These are phyloP conservation scores for Rhododendron vialii DNA, from an alignment of 148 eudicot species.

Conservation along the genomic window DNA sequence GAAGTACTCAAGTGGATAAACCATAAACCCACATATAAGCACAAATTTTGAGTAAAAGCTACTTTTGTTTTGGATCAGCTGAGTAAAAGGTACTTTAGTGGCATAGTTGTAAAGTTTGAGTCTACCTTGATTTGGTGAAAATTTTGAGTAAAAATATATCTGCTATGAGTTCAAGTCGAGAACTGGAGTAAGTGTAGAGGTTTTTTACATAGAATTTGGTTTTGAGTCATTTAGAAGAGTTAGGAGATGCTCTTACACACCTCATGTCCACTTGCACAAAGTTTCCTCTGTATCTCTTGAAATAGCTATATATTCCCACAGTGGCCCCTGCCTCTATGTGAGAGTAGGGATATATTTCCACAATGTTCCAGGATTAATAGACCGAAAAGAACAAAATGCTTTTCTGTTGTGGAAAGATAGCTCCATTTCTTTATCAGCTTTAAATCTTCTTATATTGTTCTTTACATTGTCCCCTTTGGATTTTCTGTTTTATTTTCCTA, in stretches of 20 bases:
- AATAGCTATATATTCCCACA: neutral
- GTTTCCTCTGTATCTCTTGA: neutral
- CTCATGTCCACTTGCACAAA: neutral
- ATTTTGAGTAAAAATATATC: neutral
- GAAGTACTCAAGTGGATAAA: neutral
- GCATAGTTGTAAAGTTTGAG: too few species aligned
- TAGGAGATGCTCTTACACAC: neutral
- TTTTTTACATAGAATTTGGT: too few species aligned
- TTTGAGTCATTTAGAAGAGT: neutral
- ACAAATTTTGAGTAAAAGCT: too few species aligned
- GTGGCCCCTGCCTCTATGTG: neutral
- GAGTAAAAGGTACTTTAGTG: too few species aligned
- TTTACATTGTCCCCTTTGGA: neutral
- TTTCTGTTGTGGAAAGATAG: neutral
- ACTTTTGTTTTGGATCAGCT: too few species aligned
- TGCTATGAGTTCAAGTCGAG: neutral
- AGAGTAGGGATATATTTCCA: neutral
- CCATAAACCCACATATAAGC: too few species aligned
- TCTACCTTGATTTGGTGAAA: neutral
- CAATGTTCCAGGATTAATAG: neutral
- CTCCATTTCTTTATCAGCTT: neutral
- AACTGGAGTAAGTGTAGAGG: neutral
- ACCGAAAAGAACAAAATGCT: neutral
- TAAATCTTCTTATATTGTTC: neutral
- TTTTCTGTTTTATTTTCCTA: neutral